A percentile compares a stretch with the other conserved stretches of the same genome.
phyloP scores from a whole-genome alignment of 345 rosid species.

The Rubroshorea leprosula region DNA sequence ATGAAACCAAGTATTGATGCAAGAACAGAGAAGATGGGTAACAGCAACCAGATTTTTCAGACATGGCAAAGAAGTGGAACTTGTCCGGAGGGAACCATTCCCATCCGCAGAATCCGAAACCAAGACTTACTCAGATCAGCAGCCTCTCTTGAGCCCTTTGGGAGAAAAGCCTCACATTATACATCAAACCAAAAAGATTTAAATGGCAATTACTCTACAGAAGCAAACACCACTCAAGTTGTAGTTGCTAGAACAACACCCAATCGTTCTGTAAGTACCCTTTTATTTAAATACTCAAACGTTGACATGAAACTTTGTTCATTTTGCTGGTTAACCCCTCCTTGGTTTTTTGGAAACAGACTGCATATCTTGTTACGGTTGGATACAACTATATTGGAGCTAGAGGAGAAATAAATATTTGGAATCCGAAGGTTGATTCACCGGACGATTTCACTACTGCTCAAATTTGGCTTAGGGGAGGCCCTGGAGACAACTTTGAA shows the following conservation, averaged over 20 bases:
- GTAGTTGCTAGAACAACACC: too few species aligned
- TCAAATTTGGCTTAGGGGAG: conserved; percentile 41
- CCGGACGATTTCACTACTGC: conserved; percentile 27
- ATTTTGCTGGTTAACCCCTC: too few species aligned
- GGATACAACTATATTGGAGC: conserved; percentile 40
- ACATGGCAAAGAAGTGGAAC: conserved; percentile 41
- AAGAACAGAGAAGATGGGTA: neutral
- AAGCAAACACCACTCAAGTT: too few species aligned
- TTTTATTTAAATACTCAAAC: too few species aligned
- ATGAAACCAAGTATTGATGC: conserved; percentile 31
- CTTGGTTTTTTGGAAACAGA: conserved; percentile 13
- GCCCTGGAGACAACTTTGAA: conserved; percentile 24
- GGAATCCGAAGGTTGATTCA: conserved; percentile 36
- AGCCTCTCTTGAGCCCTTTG: too few species aligned
- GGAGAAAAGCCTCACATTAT: too few species aligned
- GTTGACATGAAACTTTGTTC: too few species aligned
- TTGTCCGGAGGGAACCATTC: conserved; percentile 46
- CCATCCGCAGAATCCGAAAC: conserved; percentile 34
- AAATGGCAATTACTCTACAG: too few species aligned
- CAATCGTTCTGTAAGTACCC: too few species aligned
- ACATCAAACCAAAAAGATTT: too few species aligned
- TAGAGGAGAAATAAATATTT: conserved; percentile 34
- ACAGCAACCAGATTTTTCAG: conserved; percentile 16
- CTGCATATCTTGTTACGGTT: conserved; percentile 18
- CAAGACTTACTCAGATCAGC: conserved; percentile 35